Base-by-base conservation (phyloP, 495 filamentous ascomycete species). In the Xeromyces bisporus region DNA sequence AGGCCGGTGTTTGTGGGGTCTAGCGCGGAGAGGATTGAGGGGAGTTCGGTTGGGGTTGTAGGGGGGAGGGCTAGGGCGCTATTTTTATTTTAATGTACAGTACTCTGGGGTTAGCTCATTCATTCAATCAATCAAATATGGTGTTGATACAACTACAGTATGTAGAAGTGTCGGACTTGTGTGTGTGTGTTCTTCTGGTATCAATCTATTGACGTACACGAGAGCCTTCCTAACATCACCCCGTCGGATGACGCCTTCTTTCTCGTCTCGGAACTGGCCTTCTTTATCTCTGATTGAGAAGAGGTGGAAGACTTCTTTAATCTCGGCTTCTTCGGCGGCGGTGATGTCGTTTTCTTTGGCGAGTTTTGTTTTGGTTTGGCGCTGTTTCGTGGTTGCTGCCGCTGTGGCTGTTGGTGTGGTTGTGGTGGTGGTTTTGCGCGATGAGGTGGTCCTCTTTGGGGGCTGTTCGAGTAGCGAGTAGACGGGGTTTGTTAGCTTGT, bases 321-420 rank as follows among this genome's bases (percentile, higher is more conserved):
- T 93, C 51, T 93, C 83, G 40, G 67, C 62, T 48, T 97, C 89
- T 58, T 93, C 77, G 29, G 72, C 71, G 13, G 70, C 73, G 16
- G 72, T 75, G 51, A 97, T 73, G 50, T 80, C 69, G 63, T 94
- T 73, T 39, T 89, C 80, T 50, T 80, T 80, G 2, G 86, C 85
- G 36, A 92, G 80, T 48, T 83, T 87, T 40, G 85, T 92, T 48
- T 83, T 87, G 41, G 85, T 92, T 40, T 66, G 71, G 28, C 67
- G 64, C 12, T 54, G 41, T 46, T 67, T 66, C 42, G 55, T 67
- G 15, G 53, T 48, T 15, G 47, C 46, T 21, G 51, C 32, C 7
- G 50, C 38, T n/a, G n/a, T n/a, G n/a, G n/a, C n/a, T n/a, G n/a
- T n/a, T n/a, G n/a, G n/a, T n/a, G n/a, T n/a, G 36, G 47, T 38